Evolutionary conservation across 2,329 filamentous ascomycete genomes (phyloP).

Genomic region (Colletotrichum cuscutae): DNA sequence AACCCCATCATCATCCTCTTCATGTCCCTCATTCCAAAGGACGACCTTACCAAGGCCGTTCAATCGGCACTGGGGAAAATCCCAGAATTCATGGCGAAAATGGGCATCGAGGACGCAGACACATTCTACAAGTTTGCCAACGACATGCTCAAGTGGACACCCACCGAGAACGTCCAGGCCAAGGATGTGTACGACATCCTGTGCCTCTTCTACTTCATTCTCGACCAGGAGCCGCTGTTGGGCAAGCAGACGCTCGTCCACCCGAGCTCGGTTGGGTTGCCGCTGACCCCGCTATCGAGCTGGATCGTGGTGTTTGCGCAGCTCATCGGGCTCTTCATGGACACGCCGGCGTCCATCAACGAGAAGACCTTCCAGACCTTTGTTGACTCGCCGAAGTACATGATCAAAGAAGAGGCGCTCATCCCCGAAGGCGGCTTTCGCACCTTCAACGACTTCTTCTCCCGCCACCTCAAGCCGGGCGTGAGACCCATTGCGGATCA

Average conservation of each 20-base stretch:
- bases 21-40: constrained; percentile 31
- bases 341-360: constrained; percentile 45
- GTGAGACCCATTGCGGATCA: constrained; percentile 43
- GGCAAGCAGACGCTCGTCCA: constrained; percentile 37
- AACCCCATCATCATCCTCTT: constrained; percentile 40
- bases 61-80: constrained; percentile 32
- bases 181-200: constrained; percentile 49
- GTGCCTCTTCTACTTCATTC: constrained; percentile 52
- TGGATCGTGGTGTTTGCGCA: constrained; percentile 52
- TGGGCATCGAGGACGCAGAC: constrained; percentile 36
- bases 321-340: constrained; percentile 48
- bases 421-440: constrained; percentile 44
- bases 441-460: constrained; percentile 54
- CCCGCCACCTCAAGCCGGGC: constrained; percentile 47
- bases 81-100: constrained; percentile 38
- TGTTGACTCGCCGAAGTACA: constrained; percentile 43
- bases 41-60: constrained; percentile 34
- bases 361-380: constrained; percentile 44
- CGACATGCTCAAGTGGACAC: constrained; percentile 48
- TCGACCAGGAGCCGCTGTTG: constrained; percentile 46
- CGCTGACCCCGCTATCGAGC: constrained; percentile 45
- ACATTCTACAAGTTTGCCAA: constrained; percentile 42
- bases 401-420: constrained; percentile 42
- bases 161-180: constrained; percentile 46
- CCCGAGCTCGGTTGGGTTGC: constrained; percentile 41